Percentiles rank a stretch among this genome's conserved stretches.
Conservation (phyloP, 441 rosid genomes). For the Croton setiger region DNA sequence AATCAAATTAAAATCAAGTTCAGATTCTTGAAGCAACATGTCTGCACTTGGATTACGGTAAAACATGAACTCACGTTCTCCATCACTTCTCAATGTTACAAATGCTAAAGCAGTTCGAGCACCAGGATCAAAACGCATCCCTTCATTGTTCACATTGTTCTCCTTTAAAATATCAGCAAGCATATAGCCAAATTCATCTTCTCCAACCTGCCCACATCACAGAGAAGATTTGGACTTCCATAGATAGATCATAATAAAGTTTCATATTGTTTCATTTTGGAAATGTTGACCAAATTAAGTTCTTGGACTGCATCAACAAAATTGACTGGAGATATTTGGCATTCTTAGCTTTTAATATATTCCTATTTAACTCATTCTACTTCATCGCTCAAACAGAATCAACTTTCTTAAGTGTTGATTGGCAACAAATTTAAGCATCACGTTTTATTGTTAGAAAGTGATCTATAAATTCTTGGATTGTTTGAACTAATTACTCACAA, state of each 20-base stretch:
- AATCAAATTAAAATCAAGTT: constrained; percentile 77
- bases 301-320: too few relatives aligned
- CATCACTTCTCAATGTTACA: constrained; percentile 76
- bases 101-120: constrained; percentile 95
- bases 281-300: neutral
- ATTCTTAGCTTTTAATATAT: neutral
- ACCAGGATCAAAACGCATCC: constrained; percentile 83
- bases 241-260: neutral
- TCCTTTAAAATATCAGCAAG: constrained; percentile 78
- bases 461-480: neutral
- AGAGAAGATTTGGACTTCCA: constrained; percentile 14
- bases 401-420: neutral
- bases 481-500: neutral
- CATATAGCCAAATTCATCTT: constrained; percentile 97
- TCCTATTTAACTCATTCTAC: neutral
- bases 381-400: neutral
- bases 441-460: neutral
- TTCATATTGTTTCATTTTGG: neutral
- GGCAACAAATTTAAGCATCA: neutral
- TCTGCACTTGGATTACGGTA: constrained; percentile 97
- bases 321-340: neutral
- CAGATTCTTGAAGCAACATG: constrained; percentile 76
- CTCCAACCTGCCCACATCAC: constrained; percentile 65
- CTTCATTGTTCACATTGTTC: constrained; percentile 74
- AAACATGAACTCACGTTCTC: constrained; percentile 97